phyloP scores from a whole-genome alignment of 2,329 filamentous ascomycete species.

The Aureobasidium sp. region DNA sequence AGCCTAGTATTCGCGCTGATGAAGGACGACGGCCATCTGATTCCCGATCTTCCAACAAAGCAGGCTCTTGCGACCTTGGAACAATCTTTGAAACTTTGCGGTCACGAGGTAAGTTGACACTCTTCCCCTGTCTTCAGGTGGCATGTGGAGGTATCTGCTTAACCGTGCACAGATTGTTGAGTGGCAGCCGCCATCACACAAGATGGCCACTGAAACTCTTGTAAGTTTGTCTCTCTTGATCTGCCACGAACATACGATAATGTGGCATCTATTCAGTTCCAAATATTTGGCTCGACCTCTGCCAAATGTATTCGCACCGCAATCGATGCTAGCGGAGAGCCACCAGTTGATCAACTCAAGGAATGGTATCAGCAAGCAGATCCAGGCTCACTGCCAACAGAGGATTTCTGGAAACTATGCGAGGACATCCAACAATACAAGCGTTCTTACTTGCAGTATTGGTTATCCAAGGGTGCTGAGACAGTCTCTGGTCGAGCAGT shows the following conservation, averaged over 20 bases:
- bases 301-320: constrained; percentile 18
- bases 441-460: constrained; percentile 20
- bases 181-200: constrained; percentile 22
- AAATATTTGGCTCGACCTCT: constrained; percentile 21
- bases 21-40: constrained; percentile 16
- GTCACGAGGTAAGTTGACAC: constrained; percentile 18
- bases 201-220: constrained; percentile 19
- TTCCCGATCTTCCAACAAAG: constrained; percentile 18
- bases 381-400: constrained; percentile 4
- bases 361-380: constrained; percentile 19
- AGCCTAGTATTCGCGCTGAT: constrained; percentile 22
- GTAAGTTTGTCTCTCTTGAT: constrained; percentile 12
- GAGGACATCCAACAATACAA: constrained; percentile 18
- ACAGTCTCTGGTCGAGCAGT: constrained; percentile 18
- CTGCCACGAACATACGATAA: not conserved
- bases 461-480: constrained; percentile 14
- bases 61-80: constrained; percentile 16
- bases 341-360: constrained; percentile 19
- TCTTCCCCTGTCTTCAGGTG: not conserved
- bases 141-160: not conserved
- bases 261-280: constrained; percentile 5
- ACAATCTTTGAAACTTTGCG: constrained; percentile 15
- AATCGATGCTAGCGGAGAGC: constrained; percentile 22
- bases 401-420: constrained; percentile 22
- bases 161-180: constrained; percentile 15